A percentile compares a stretch with the other conserved stretches of the same genome.
phyloP scores from a whole-genome alignment of 805 yeast genomes.

The Yarrowia divulgata region DNA sequence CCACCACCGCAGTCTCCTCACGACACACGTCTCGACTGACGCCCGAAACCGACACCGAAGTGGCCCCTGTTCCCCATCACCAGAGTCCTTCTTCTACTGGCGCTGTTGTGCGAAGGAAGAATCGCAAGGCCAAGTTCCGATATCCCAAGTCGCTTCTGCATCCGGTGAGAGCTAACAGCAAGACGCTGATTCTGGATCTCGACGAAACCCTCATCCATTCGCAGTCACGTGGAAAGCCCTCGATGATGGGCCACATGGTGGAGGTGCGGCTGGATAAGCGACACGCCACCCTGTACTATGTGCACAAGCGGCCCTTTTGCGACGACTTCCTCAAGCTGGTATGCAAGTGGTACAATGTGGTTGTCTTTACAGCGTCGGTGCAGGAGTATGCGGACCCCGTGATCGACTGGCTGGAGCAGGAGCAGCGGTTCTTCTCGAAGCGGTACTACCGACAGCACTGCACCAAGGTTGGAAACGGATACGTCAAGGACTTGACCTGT shows the following conservation, averaged over 20 bases:
- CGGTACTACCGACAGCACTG: slow-evolving; percentile 84
- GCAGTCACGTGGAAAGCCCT: slow-evolving; percentile 63
- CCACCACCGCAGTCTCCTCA: not conserved
- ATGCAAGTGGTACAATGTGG: slow-evolving; percentile 84
- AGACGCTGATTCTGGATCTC: slow-evolving; percentile 82
- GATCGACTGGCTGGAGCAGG: slow-evolving; percentile 86
- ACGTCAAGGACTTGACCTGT: slow-evolving; percentile 73
- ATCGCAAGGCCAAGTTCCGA: slow-evolving; percentile 24
- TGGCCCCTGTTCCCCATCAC: not conserved
- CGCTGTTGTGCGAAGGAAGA: not conserved
- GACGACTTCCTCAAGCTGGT: slow-evolving; percentile 82
- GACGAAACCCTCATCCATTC: slow-evolving; percentile 97
- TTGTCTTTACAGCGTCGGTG: slow-evolving; percentile 93
- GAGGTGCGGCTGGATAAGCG: slow-evolving; percentile 74
- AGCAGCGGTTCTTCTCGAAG: slow-evolving; percentile 59
- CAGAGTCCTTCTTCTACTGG: not conserved
- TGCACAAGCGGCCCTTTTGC: slow-evolving; percentile 90
- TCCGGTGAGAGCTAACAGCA: slow-evolving; percentile 50
- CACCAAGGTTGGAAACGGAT: slow-evolving; percentile 71
- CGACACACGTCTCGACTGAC: slow-evolving; percentile 11
- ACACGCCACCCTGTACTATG: slow-evolving; percentile 83
- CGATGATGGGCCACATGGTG: slow-evolving; percentile 67
- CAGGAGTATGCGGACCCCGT: slow-evolving; percentile 97
- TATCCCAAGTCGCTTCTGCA: slow-evolving; percentile 32
- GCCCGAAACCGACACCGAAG: slow-evolving; percentile 16